Base-by-base conservation (phyloP, 1,284 basidiomycete genomes). In the Ustilago shanxiensis region DNA sequence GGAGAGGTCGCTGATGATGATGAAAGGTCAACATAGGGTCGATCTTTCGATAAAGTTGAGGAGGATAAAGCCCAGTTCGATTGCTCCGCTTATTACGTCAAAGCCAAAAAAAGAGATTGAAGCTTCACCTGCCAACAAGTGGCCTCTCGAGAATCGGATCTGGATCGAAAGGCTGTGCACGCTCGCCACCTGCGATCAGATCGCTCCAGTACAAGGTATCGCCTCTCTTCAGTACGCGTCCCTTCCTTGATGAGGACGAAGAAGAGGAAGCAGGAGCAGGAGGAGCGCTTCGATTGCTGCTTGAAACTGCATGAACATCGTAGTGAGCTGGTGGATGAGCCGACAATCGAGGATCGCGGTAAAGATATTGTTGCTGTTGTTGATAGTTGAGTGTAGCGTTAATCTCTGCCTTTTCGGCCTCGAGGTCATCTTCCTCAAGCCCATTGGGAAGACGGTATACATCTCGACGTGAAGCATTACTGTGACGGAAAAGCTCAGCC, bases 161-260 rank as follows among this genome's bases (percentile, higher is more conserved):
- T 2, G 77, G 72, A 33, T 83, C 81, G 51, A 83, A 78, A 3
- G 82, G 82, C 52, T 76, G 68, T 33, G 71, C 57, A n/a, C 82
- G 64, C 52, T 94, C 93, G 8, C 93, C 93, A 66, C 89, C 90
- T 57, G 89, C 88, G 31, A 89, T 86, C 62, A 94, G 90, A 80
- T 94, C 91, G 82, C 92, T 91, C 93, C 93, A 94, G 83, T 90
- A 93, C 9, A 94, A 86, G 13, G 90, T 84, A 76, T 93, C 92
- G 28, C 93, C 93, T 6, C 88, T 86, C 80, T 87, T 88, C 22
- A 93, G 88, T 45, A 81, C 64, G 16, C 78, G 69, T 16, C 41
- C 73, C 65, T 16, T n/a, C 29, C 44, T 72, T 67, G 60, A 16
- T 67, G 60, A n/a, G n/a, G n/a, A 16, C 2, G 11, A 44, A 44